Evolutionary conservation across 495 filamentous ascomycete genomes (phyloP), one percentile per base, ranked within the genome.

Genomic region (Thermochaetoides thermophila): DNA sequence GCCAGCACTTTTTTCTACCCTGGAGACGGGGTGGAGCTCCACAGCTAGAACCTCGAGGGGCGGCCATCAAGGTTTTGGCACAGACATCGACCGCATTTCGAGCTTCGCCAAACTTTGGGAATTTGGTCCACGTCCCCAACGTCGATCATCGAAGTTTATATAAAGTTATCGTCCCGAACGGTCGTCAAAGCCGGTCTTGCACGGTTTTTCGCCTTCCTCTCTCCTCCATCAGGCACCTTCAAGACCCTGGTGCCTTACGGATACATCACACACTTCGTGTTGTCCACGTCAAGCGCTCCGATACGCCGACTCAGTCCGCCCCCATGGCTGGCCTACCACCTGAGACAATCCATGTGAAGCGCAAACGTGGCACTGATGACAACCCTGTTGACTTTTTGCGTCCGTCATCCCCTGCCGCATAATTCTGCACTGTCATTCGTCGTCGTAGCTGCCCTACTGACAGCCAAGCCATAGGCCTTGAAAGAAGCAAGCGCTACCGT

Each of bases 341-440:
- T 7, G 48, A 57, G 28, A 49, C 55, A 8, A 64, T 72, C 50
- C 58, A 59, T 17, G 57, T 72, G 34, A 72, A 72, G 59, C 60
- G 68, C 43, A 72, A 69, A 49, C 55, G 55, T 37, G 58, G 55
- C 17, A 57, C 47, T 8, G 67, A 69, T 17, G 68, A 70, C 11
- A 45, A 46, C 5, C 64, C 67, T 10, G 58, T 71, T 29, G 61
- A 66, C 16, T 64, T 63, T 27, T 63, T 72, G 7, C 58, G 68
- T 71, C 37, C 41, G 60, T 49, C n/a, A 17, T n/a, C 29, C 41
- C 36, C 36, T 13, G 25, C 24, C 22, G 6, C 14, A 1, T 34
- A 8, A 5, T 13, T 1, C 11, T 8, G 11, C 12, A 15, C n/a
- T 5, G 17, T 19, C 2, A 20, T 24, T 28, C 29, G 15, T 27